Evolutionary conservation across 768 basidiomycete genomes (phyloP).

Genomic region (Auriscalpium microsporum): DNA sequence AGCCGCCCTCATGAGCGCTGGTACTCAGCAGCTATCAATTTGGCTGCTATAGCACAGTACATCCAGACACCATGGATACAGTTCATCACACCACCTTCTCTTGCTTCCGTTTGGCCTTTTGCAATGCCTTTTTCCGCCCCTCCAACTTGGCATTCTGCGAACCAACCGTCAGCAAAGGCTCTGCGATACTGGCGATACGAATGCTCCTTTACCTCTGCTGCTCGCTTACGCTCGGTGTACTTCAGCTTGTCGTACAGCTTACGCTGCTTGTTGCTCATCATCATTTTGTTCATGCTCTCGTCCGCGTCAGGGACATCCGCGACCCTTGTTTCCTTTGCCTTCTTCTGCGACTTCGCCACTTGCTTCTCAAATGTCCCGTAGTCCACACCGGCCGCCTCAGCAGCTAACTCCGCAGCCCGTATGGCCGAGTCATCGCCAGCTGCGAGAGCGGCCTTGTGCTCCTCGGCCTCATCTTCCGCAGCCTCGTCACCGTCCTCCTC

Average conservation of each 20-base stretch:
- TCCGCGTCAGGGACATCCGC: conserved; percentile 32
- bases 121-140: conserved; percentile 45
- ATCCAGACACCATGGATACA: not conserved
- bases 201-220: conserved; percentile 53
- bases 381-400: conserved; percentile 82
- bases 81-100: conserved; percentile 18
- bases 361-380: conserved; percentile 72
- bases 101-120: conserved; percentile 42
- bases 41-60: no score
- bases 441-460: conserved; percentile 28
- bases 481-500: conserved; percentile 25
- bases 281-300: conserved; percentile 92
- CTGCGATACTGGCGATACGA: not conserved
- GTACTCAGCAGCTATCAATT: no score
- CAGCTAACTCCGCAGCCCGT: conserved; percentile 84
- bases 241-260: conserved; percentile 94
- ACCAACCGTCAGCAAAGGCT: conserved; percentile 8
- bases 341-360: conserved; percentile 51
- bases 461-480: conserved; percentile 19
- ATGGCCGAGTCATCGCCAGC: conserved; percentile 58
- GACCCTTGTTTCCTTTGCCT: conserved; percentile 26
- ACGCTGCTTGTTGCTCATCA: conserved; percentile 93
- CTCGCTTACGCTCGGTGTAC: conserved; percentile 69
- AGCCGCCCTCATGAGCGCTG: no score
- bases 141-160: conserved; percentile 54